A percentile compares a stretch with the other conserved stretches of the same genome.
These are phyloP conservation scores for Sporothrix schenckii DNA, from an alignment of 2,329 filamentous ascomycete genomes.

Conservation along the genomic window DNA sequence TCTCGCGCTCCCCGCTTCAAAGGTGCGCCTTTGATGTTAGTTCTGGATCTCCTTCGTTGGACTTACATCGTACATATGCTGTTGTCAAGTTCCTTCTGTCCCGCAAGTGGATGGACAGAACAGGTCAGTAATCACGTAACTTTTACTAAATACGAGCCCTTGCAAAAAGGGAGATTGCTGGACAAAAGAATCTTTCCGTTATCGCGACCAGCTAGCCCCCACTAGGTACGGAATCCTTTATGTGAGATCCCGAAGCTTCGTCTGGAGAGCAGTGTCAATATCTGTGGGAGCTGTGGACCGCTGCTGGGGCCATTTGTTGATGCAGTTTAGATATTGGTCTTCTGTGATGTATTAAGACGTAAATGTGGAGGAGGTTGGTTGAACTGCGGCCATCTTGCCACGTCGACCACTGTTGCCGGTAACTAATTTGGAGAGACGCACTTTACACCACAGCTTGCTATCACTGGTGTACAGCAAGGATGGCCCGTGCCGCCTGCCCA, in stretches of 20 bases:
- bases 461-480: too few species aligned
- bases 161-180: not conserved
- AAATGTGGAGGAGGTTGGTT: not conserved
- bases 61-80: too few species aligned
- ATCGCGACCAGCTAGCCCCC: not conserved
- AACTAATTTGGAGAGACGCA: not conserved
- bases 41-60: not conserved
- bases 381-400: conserved; percentile 14
- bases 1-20: not conserved
- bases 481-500: not conserved
- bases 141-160: not conserved
- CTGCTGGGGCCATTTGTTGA: not conserved
- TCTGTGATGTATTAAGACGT: not conserved
- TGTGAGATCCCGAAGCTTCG: not conserved
- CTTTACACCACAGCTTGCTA: not conserved
- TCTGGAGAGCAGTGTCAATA: not conserved
- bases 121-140: not conserved
- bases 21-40: not conserved
- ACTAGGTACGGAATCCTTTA: not conserved
- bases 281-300: not conserved
- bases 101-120: not conserved
- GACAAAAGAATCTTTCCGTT: not conserved
- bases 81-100: not conserved
- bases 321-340: not conserved
- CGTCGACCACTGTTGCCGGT: not conserved